phyloP scores from a whole-genome alignment of 208 protist genomes.

The Herpetomonas tarakana region DNA sequence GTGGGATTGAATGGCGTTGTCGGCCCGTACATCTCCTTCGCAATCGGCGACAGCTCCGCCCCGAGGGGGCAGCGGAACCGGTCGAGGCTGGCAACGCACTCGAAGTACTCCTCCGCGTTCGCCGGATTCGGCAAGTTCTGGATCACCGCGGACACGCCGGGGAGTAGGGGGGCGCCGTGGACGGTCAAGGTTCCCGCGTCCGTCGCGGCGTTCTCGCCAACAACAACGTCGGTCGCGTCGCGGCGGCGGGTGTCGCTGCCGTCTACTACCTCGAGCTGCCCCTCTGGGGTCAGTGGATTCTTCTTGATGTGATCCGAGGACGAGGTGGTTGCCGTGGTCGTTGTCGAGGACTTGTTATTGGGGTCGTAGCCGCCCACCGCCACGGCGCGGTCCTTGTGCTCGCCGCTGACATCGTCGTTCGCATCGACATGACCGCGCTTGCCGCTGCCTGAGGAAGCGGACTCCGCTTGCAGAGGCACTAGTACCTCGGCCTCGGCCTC shows the following conservation, averaged over 20 bases:
- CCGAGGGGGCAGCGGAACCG: constrained; percentile 33
- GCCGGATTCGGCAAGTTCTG: constrained; percentile 7
- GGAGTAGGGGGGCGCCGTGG: background rate
- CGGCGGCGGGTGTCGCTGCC: background rate
- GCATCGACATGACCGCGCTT: too few relatives aligned
- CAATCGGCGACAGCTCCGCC: constrained; percentile 20
- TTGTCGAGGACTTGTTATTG: too few relatives aligned
- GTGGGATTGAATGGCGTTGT: constrained; percentile 27
- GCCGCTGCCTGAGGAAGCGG: too few relatives aligned
- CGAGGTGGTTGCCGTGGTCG: background rate
- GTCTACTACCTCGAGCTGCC: background rate
- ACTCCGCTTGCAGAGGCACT: too few relatives aligned
- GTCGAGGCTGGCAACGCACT: constrained; percentile 21
- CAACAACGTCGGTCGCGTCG: background rate
- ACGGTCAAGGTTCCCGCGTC: background rate
- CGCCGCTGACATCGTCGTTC: too few relatives aligned
- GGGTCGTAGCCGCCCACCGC: too few relatives aligned
- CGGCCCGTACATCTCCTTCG: constrained; percentile 37
- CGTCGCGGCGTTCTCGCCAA: background rate
- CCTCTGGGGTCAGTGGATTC: background rate
- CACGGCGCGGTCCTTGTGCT: too few relatives aligned
- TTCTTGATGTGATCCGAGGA: background rate
- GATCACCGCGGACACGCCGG: background rate
- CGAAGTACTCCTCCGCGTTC: constrained; percentile 37
- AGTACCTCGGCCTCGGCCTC: too few relatives aligned